These are phyloP conservation scores for Zasmidium angulare DNA, from an alignment of 2,329 filamentous ascomycete genomes.

Conservation along the genomic window DNA sequence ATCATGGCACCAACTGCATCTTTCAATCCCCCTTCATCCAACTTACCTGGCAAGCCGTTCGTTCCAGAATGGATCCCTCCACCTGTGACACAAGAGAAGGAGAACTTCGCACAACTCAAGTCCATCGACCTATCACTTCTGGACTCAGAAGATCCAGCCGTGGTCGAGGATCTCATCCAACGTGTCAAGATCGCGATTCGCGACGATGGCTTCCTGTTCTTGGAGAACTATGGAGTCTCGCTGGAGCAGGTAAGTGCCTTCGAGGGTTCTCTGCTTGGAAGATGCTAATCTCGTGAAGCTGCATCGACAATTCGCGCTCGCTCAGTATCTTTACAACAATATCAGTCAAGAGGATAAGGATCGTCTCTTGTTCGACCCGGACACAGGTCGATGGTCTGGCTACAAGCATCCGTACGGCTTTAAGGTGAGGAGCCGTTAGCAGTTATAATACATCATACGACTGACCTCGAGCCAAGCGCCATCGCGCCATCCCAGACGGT, in stretches of 20 bases:
- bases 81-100: constrained; percentile 45
- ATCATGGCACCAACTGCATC: constrained; percentile 33
- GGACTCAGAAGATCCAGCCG: constrained; percentile 34
- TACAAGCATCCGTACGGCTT: constrained; percentile 50
- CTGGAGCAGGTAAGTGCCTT: constrained; percentile 34
- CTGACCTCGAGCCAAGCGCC: constrained; percentile 34
- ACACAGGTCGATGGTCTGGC: constrained; percentile 51
- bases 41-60: constrained; percentile 43
- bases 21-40: constrained; percentile 43
- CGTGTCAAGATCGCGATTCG: constrained; percentile 37
- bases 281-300: constrained; percentile 32
- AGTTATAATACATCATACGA: no score
- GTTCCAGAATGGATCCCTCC: constrained; percentile 42
- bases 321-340: constrained; percentile 52
- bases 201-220: constrained; percentile 41
- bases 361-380: constrained; percentile 49
- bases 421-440: background rate
- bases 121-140: constrained; percentile 36
- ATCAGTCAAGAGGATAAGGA: constrained; percentile 53
- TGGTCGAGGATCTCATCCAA: constrained; percentile 46
- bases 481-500: constrained; percentile 46
- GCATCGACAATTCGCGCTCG: constrained; percentile 52
- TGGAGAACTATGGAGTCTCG: constrained; percentile 53
- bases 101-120: constrained; percentile 40
- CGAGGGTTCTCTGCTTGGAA: background rate